Conservation (phyloP, 2,329 filamentous ascomycete species). For the Colletotrichum tanaceti region DNA sequence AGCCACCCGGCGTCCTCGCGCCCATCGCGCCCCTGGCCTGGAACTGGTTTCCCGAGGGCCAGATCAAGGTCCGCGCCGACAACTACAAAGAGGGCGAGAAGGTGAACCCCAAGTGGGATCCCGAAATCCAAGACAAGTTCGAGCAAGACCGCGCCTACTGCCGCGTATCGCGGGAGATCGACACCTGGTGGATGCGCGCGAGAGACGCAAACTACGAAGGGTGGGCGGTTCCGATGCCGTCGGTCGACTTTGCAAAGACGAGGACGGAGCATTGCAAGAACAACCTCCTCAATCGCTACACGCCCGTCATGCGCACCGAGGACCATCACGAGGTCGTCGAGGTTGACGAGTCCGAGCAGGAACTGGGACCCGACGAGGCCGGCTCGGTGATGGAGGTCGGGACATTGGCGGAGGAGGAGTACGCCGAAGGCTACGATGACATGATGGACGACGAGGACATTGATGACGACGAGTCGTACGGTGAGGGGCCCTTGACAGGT, state of each 20-base stretch:
- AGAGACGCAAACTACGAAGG: conserved; percentile 70
- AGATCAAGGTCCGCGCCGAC: conserved; percentile 50
- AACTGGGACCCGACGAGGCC: conserved; percentile 60
- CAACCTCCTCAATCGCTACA: conserved; percentile 68
- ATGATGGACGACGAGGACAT: conserved; percentile 75
- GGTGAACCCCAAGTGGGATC: conserved; percentile 62
- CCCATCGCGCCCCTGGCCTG: conserved; percentile 64
- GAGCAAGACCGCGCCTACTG: conserved; percentile 70
- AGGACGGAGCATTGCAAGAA: conserved; percentile 69
- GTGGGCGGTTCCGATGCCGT: conserved; percentile 69
- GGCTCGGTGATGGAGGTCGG: conserved; percentile 13
- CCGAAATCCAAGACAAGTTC: conserved; percentile 66
- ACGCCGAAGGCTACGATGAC: conserved; percentile 56
- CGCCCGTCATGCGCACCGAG: conserved; percentile 53
- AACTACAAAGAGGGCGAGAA: conserved; percentile 53
- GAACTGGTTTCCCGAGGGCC: conserved; percentile 63
- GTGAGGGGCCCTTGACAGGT: conserved; percentile 82
- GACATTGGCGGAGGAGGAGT: conserved; percentile 36
- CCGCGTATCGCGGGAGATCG: conserved; percentile 72
- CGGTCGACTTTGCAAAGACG: conserved; percentile 68
- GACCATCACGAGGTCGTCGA: conserved; percentile 56
- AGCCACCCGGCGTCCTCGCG: conserved; percentile 62
- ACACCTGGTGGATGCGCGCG: conserved; percentile 72
- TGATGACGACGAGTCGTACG: conserved; percentile 82
- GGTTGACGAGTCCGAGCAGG: conserved; percentile 62